Conservation (phyloP, 495 filamentous ascomycete genomes). For the Mytilinidion resinicola region DNA sequence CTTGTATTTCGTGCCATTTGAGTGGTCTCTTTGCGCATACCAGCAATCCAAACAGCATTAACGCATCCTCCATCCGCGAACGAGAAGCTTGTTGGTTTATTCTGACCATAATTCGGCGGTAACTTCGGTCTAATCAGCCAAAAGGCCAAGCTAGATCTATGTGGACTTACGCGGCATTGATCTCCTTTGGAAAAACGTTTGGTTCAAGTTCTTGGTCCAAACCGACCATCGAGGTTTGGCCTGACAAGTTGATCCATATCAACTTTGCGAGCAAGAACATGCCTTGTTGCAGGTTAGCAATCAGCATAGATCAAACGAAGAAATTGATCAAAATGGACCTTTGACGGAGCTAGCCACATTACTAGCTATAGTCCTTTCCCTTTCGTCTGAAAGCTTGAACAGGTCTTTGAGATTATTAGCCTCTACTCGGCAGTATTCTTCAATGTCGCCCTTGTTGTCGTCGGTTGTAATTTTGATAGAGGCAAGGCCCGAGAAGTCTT, state of each 20-base stretch:
- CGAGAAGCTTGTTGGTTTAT: constrained; percentile 25
- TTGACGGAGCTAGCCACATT: too few relatives aligned
- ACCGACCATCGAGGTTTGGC: constrained; percentile 27
- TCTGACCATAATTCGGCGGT: constrained; percentile 37
- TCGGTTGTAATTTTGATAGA: constrained; percentile 28
- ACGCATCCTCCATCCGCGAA: constrained; percentile 28
- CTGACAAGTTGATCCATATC: constrained; percentile 37
- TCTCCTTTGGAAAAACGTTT: constrained; percentile 30
- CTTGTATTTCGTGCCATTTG: constrained; percentile 45
- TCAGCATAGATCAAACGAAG: constrained; percentile 4
- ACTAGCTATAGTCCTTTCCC: too few relatives aligned
- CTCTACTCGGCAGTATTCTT: background rate
- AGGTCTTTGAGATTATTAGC: background rate
- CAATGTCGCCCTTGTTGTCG: constrained; percentile 23
- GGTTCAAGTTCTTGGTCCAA: constrained; percentile 34
- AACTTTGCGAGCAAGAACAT: constrained; percentile 46
- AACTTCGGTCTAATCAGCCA: constrained; percentile 25
- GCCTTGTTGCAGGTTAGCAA: constrained; percentile 26
- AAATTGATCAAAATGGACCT: too few relatives aligned
- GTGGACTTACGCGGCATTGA: constrained; percentile 39
- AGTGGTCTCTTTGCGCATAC: constrained; percentile 40
- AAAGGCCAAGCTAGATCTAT: too few relatives aligned
- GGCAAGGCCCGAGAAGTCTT: constrained; percentile 1
- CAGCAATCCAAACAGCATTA: constrained; percentile 41
- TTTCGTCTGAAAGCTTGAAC: background rate